Conservation (phyloP, 495 filamentous ascomycete species). For the Penicillium paradoxum region DNA sequence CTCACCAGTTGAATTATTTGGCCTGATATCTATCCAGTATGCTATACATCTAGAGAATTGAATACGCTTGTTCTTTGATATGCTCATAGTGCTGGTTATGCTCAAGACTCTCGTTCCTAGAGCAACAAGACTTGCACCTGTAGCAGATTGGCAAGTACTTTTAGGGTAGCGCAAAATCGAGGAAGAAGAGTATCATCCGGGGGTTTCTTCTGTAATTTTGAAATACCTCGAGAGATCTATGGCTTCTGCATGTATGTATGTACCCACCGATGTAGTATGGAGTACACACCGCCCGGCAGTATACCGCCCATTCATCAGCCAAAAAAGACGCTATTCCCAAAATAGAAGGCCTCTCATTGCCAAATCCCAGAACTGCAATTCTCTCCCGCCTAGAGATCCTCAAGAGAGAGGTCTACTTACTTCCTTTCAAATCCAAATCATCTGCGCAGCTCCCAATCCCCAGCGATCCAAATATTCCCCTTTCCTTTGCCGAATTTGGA, state of each 20-base stretch:
- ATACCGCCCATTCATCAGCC: background rate
- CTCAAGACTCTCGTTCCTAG: no score
- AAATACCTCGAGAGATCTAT: no score
- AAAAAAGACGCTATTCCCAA: conserved; percentile 31
- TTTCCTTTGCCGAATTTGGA: background rate
- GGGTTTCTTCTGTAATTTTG: no score
- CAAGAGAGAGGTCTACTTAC: conserved; percentile 17
- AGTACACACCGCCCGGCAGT: conserved; percentile 2
- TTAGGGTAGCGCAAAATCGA: no score
- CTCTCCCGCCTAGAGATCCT: conserved; percentile 15
- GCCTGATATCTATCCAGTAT: background rate
- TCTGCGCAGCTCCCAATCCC: background rate
- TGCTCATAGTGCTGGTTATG: no score
- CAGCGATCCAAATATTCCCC: no score
- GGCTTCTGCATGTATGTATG: no score
- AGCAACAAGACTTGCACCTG: no score
- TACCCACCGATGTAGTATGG: background rate
- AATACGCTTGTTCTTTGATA: no score
- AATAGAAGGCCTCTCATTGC: conserved; percentile 17
- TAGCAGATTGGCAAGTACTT: no score
- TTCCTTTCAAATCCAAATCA: background rate
- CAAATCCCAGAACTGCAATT: conserved; percentile 15
- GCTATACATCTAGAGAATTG: background rate
- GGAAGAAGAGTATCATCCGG: no score
- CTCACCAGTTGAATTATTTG: background rate